Evolutionary conservation across 495 filamentous ascomycete species (phyloP).

Genomic region (Penicillium ucsense): DNA sequence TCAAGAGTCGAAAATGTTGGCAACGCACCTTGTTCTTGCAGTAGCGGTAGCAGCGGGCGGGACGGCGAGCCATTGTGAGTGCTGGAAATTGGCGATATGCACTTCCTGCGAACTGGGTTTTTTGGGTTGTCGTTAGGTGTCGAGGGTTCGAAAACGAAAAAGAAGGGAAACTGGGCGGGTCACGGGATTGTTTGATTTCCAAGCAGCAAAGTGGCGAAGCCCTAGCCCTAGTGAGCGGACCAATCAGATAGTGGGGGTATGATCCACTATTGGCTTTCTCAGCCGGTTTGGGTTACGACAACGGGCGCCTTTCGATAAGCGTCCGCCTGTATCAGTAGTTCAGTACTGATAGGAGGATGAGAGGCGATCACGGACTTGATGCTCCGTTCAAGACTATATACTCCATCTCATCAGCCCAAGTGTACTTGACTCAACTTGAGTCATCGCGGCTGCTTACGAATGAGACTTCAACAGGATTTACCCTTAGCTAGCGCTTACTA

Average conservation of each 20-base stretch:
- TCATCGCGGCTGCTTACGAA: no score
- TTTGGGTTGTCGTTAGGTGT: constrained; percentile 31
- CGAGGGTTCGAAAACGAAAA: constrained; percentile 27
- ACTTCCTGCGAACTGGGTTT: constrained; percentile 42
- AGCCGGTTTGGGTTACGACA: background rate
- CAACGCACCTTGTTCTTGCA: constrained; percentile 98
- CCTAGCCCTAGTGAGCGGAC: constrained; percentile 34
- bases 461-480: no score
- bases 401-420: no score
- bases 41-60: constrained; percentile 99
- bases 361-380: no score
- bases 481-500: no score
- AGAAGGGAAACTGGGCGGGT: constrained; percentile 26
- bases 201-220: constrained; percentile 40
- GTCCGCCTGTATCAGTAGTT: background rate
- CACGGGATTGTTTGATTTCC: constrained; percentile 41
- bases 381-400: no score
- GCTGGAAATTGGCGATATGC: constrained; percentile 47
- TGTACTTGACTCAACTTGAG: no score
- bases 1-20: constrained; percentile 11
- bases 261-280: constrained; percentile 15
- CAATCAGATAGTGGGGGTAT: constrained; percentile 16
- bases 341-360: background rate
- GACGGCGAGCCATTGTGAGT: constrained; percentile 94
- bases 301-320: no score